Percentiles rank a stretch among this genome's conserved stretches.
These are phyloP conservation scores for Arachnomyces sp. DNA, from an alignment of 2,329 filamentous ascomycete genomes.

Conservation along the genomic window DNA sequence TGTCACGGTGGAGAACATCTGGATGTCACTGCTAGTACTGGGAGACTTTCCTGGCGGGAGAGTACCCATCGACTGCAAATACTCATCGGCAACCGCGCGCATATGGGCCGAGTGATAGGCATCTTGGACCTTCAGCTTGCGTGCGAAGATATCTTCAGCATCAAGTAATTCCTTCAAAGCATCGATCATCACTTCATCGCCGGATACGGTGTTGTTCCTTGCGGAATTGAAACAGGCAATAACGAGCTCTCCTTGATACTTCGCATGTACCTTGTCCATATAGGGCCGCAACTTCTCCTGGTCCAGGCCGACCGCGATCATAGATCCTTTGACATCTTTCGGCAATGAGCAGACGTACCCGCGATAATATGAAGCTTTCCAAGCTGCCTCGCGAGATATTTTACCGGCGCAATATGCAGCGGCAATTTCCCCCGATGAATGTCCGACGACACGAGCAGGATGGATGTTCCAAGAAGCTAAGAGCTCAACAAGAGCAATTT, in stretches of 20 bases:
- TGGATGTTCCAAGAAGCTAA: constrained; percentile 18
- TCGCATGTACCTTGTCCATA: constrained; percentile 3
- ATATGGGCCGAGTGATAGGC: constrained; percentile 33
- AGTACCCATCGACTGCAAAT: constrained; percentile 10
- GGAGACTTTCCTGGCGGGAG: neutral
- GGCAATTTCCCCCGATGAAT: constrained; percentile 31
- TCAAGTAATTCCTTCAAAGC: constrained; percentile 13
- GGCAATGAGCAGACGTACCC: constrained; percentile 11
- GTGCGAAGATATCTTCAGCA: constrained; percentile 15
- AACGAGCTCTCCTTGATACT: constrained; percentile 3
- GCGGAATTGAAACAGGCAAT: constrained; percentile 28
- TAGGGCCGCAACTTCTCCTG: constrained; percentile 7
- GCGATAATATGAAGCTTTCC: constrained; percentile 17
- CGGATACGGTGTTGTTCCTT: constrained; percentile 25
- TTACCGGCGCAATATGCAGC: constrained; percentile 26
- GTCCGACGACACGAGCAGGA: constrained; percentile 22
- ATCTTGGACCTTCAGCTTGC: constrained; percentile 19
- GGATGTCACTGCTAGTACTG: neutral
- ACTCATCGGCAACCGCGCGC: constrained; percentile 20
- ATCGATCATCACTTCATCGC: constrained; percentile 17
- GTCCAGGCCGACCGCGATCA: constrained; percentile 24
- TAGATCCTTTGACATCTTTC: constrained; percentile 16
- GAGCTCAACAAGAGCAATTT: constrained; percentile 26
- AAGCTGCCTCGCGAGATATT: constrained; percentile 10
- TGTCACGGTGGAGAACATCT: constrained; percentile 12